A percentile compares a stretch with the other conserved stretches of the same genome.
Conservation (phyloP, 225 moss, liverwort and hornwort genomes). For the Physcomitrellopsis africana region DNA sequence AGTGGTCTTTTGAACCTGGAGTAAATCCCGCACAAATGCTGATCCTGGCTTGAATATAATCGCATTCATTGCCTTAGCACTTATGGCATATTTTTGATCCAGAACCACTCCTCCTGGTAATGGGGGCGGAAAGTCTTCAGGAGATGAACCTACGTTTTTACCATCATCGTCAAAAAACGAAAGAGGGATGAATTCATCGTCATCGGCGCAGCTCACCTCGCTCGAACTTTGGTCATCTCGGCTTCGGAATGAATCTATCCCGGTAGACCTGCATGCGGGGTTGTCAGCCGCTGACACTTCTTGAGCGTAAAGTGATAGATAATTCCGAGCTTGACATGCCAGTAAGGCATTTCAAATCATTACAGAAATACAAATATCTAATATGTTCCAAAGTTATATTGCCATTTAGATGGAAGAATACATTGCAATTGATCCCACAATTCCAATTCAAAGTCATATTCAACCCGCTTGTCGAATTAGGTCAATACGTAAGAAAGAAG, state of each 20-base stretch:
- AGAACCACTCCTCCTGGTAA: constrained; percentile 65
- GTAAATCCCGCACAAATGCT: constrained; percentile 64
- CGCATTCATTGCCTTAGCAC: constrained; percentile 83
- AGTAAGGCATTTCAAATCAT: background rate
- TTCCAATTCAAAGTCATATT: background rate
- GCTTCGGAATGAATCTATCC: constrained; percentile 38
- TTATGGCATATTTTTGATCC: constrained; percentile 74
- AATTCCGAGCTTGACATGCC: constrained; percentile 14
- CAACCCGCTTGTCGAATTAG: too few species aligned
- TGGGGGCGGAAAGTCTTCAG: constrained; percentile 63
- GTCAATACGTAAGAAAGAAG: background rate
- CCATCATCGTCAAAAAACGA: constrained; percentile 89
- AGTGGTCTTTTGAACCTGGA: constrained; percentile 66
- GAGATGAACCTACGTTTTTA: constrained; percentile 54
- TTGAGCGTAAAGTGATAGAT: background rate
- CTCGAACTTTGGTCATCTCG: constrained; percentile 35
- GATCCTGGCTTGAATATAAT: constrained; percentile 71
- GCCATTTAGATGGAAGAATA: background rate
- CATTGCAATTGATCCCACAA: background rate
- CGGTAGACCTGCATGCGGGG: constrained; percentile 39
- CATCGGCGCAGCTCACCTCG: constrained; percentile 53
- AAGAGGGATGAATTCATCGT: constrained; percentile 59
- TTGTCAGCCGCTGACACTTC: background rate
- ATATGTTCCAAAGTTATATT: background rate
- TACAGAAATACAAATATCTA: background rate